phyloP scores from a whole-genome alignment of 805 yeast genomes.

The Komagataella phaffii region DNA sequence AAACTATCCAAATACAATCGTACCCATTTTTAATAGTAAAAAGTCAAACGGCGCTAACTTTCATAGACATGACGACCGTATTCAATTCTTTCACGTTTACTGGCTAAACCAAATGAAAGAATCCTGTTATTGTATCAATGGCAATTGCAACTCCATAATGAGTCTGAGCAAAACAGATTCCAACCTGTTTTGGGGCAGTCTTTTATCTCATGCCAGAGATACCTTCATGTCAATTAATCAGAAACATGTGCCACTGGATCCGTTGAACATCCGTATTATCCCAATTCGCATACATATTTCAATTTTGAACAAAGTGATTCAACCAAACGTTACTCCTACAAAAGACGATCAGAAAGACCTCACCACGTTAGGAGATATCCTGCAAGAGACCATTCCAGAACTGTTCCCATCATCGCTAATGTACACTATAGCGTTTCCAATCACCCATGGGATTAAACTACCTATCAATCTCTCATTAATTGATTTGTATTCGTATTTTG shows the following conservation, averaged over 20 bases:
- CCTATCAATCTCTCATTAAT: conserved; percentile 29
- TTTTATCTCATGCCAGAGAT: conserved; percentile 8
- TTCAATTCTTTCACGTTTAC: conserved; percentile 25
- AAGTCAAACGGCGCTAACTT: background rate
- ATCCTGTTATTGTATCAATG: conserved; percentile 60
- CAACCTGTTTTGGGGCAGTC: conserved; percentile 39
- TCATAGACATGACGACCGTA: background rate
- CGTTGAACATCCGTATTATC: conserved; percentile 8
- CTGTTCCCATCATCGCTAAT: conserved; percentile 26
- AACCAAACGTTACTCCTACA: conserved; percentile 13
- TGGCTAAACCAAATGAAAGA: conserved; percentile 81
- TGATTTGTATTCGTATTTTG: conserved; percentile 29
- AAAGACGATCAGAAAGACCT: conserved; percentile 3
- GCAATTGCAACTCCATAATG: conserved; percentile 76
- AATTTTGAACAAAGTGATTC: conserved; percentile 21
- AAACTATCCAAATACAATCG: conserved; percentile 31
- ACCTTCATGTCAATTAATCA: conserved; percentile 5
- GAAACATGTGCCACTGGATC: conserved; percentile 18
- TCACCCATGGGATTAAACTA: conserved; percentile 42
- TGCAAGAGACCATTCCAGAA: conserved; percentile 29
- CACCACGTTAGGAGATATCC: conserved; percentile 22
- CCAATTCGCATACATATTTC: conserved; percentile 6
- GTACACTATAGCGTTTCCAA: conserved; percentile 25
- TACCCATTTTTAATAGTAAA: conserved; percentile 18
- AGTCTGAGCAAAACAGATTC: conserved; percentile 52